Conservation (phyloP, 352 stramenopile species). For the Globisporangium emineosum region DNA sequence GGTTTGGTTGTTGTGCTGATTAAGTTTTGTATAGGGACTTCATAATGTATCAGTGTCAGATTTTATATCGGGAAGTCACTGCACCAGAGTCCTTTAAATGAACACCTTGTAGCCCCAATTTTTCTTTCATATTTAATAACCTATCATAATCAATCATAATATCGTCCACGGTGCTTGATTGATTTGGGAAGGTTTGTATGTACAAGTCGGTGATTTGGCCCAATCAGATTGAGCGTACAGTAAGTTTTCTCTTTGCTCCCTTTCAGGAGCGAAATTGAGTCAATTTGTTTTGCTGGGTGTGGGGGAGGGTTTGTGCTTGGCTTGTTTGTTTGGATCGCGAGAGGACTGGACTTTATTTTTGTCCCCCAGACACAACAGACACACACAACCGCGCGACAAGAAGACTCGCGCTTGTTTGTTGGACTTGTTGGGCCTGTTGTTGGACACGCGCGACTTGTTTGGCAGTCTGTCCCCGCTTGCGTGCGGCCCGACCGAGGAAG, state of each 20-base stretch:
- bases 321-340: conserved; percentile 10
- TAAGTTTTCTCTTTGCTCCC: neutral
- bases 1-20: too few relatives aligned
- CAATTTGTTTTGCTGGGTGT: conserved; percentile 6
- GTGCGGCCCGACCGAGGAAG: conserved; percentile 1
- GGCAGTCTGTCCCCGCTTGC: conserved; percentile 1
- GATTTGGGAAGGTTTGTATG: too few relatives aligned
- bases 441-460: neutral
- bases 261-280: neutral
- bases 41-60: too few relatives aligned
- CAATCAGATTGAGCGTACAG: neutral
- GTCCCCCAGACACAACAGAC: conserved; percentile 4
- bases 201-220: too few relatives aligned
- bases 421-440: neutral
- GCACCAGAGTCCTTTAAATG: too few relatives aligned
- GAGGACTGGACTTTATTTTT: conserved; percentile 19
- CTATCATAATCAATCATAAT: too few relatives aligned
- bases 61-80: too few relatives aligned
- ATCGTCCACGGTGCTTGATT: too few relatives aligned
- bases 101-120: too few relatives aligned
- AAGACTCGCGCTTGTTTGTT: neutral
- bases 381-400: conserved; percentile 11
- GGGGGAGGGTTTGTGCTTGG: neutral
- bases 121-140: too few relatives aligned
- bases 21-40: too few relatives aligned